Evolutionary conservation across 2,329 filamentous ascomycete genomes (phyloP).

Genomic region (Sarocladium strictum): DNA sequence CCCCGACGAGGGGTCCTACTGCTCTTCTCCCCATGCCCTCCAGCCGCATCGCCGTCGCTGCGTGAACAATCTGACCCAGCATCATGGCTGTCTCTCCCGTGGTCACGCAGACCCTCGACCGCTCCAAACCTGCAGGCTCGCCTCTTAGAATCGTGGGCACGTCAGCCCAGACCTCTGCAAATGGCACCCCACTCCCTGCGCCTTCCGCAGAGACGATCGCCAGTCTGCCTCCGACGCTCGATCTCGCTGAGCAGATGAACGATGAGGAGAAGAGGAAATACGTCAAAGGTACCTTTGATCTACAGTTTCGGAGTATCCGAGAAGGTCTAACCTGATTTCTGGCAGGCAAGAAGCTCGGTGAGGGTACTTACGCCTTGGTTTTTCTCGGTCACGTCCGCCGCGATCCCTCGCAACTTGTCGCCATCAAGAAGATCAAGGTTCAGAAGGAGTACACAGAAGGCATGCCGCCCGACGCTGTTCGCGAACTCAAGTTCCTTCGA

Average conservation of each 20-base stretch:
- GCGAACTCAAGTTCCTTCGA: constrained; percentile 91
- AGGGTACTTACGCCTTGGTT: constrained; percentile 95
- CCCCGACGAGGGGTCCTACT: background rate
- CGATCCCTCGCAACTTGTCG: constrained; percentile 70
- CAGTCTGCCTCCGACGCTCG: constrained; percentile 31
- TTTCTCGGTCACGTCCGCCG: constrained; percentile 76
- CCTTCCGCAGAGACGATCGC: constrained; percentile 18
- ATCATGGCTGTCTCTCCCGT: constrained; percentile 43
- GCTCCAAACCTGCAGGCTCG: constrained; percentile 32
- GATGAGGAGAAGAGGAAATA: constrained; percentile 82
- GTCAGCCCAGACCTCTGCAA: constrained; percentile 31
- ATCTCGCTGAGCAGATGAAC: constrained; percentile 75
- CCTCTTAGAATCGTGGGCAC: constrained; percentile 36
- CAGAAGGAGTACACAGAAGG: constrained; percentile 84
- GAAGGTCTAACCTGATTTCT: background rate
- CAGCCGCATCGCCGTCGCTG: background rate
- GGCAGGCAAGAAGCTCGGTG: constrained; percentile 80
- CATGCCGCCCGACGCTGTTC: constrained; percentile 88
- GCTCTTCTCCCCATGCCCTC: background rate
- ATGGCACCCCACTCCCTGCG: constrained; percentile 37
- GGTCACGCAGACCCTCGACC: constrained; percentile 32
- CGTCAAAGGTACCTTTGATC: constrained; percentile 66
- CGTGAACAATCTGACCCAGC: constrained; percentile 12
- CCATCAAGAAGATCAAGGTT: constrained; percentile 90
- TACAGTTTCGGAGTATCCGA: no score